Base-by-base conservation (phyloP, 495 filamentous ascomycete species). In the Cudoniella acicularis region DNA sequence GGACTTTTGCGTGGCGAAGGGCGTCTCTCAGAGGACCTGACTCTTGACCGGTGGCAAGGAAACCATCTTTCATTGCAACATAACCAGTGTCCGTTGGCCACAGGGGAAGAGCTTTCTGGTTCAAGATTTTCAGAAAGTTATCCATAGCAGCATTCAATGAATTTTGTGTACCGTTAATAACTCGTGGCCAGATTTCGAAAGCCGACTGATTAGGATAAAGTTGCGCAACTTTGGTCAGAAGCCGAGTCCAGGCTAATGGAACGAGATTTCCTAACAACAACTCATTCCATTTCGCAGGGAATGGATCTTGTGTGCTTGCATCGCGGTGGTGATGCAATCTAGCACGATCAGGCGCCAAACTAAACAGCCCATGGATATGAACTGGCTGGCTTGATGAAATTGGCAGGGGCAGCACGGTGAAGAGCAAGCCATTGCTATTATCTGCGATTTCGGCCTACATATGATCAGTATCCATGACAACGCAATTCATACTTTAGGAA, bases 291-390 rank as follows among this genome's bases (percentile, higher is more conserved):
- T 45, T 63, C 17, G 30, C 54, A 17, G 52, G 57, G 23, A 57
- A 49, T 24, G 57, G 52, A 41, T 72, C 61, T 48, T 71, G 64
- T 53, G 22, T 56, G 51, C 26, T 67, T 23, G 47, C 30, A 24
- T 71, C 69, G 21, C 54, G 63, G 18, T 61, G 61, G 6, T 59
- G 57, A 61, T 70, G 67, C 51, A 77, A 60, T 13, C 69, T 71
- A 2, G 64, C 65, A 17, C 75, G 66, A 51, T 77, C 75, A 0
- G 75, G 71, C 1, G 72, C 67, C 27, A 77, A 68, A 6, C 66
- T 64, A 42, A 77, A 77, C 48, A 74, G 61, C 2, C 73, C 75
- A 47, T 77, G 75, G 4, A 77, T 70, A 45, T 74, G 75, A 16
- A 71, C 68, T 9, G 73, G 75, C 18, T 77, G 74, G 8, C 68